Percentiles rank a stretch among this genome's conserved stretches.
Conservation (phyloP, 2,329 filamentous ascomycete genomes). For the Colletotrichum sp. region DNA sequence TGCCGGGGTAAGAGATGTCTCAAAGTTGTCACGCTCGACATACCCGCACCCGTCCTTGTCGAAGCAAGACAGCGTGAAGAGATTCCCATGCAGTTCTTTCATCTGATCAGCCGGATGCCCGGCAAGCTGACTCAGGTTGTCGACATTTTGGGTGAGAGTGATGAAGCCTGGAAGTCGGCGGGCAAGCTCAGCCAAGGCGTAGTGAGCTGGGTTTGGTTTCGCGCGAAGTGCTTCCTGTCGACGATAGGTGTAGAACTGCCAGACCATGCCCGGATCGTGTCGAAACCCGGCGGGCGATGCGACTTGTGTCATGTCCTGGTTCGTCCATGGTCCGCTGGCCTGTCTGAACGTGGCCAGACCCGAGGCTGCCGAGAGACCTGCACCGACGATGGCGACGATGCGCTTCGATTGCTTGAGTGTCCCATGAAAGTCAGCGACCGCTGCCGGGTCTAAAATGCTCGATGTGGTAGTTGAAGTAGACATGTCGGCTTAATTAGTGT, state of each 20-base stretch:
- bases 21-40: slow-evolving; percentile 58
- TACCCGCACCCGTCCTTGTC: slow-evolving; percentile 62
- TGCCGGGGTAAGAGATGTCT: slow-evolving; percentile 67
- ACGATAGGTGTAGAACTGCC: slow-evolving; percentile 73
- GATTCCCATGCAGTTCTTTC: slow-evolving; percentile 54
- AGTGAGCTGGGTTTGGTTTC: slow-evolving; percentile 68
- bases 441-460: slow-evolving; percentile 3
- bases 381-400: slow-evolving; percentile 34
- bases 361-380: slow-evolving; percentile 31
- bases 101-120: slow-evolving; percentile 61
- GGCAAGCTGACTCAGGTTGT: slow-evolving; percentile 62
- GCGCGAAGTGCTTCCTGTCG: slow-evolving; percentile 68
- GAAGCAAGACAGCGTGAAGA: slow-evolving; percentile 32
- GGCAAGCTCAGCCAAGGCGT: slow-evolving; percentile 67
- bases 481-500: neutral
- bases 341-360: slow-evolving; percentile 64
- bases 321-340: slow-evolving; percentile 68
- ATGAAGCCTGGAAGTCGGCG: slow-evolving; percentile 58
- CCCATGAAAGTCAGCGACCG: slow-evolving; percentile 26
- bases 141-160: slow-evolving; percentile 71
- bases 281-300: slow-evolving; percentile 68
- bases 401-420: slow-evolving; percentile 27
- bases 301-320: slow-evolving; percentile 61
- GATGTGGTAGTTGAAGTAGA: neutral
- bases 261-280: slow-evolving; percentile 66